Evolutionary conservation across 2,329 filamentous ascomycete genomes (phyloP).

Genomic region (Myriangium duriaei): DNA sequence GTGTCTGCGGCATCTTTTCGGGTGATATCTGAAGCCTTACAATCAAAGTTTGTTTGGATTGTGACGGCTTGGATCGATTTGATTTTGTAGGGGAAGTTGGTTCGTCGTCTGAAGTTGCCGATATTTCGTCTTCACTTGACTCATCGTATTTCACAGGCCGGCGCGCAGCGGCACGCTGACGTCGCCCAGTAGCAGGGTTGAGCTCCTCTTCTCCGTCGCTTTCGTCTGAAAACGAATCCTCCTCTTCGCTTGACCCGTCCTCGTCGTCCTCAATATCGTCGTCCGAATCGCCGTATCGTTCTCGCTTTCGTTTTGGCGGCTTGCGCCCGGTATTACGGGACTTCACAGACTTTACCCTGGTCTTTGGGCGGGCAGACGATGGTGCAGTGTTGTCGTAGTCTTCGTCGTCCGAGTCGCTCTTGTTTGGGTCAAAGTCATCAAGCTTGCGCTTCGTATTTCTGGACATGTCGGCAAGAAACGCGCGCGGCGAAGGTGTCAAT

Average conservation of each 20-base stretch:
- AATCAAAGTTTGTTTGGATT: constrained; percentile 1
- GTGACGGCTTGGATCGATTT: background rate
- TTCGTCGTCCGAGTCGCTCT: constrained; percentile 26
- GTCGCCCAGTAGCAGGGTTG: constrained; percentile 43
- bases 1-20: constrained; percentile 17
- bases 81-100: constrained; percentile 3
- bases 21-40: constrained; percentile 2
- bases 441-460: constrained; percentile 25
- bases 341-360: constrained; percentile 9
- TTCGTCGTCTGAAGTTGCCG: constrained; percentile 8
- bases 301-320: constrained; percentile 24
- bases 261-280: constrained; percentile 33
- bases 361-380: constrained; percentile 14
- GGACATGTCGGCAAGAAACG: constrained; percentile 3
- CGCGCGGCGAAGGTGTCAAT: background rate
- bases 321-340: constrained; percentile 10
- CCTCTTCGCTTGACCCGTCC: constrained; percentile 28
- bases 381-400: constrained; percentile 21
- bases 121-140: constrained; percentile 29
- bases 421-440: constrained; percentile 25
- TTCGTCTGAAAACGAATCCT: constrained; percentile 29
- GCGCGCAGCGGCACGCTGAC: constrained; percentile 43
- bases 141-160: constrained; percentile 46
- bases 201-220: constrained; percentile 34
- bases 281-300: constrained; percentile 29